phyloP scores from a whole-genome alignment of 2,329 filamentous ascomycete species.

The Colletotrichum simmondsii region DNA sequence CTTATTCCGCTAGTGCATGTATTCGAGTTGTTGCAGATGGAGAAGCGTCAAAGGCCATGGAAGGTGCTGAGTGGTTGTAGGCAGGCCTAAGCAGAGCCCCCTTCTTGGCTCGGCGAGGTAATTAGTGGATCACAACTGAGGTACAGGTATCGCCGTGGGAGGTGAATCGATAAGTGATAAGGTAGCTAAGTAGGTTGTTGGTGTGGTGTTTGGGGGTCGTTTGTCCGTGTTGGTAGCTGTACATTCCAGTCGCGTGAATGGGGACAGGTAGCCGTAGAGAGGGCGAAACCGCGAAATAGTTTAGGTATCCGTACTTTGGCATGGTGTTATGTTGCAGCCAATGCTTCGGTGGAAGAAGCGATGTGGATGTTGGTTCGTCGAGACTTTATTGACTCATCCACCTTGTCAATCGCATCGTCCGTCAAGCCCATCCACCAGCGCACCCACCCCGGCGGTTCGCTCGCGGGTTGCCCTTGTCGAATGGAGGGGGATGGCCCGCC shows the following conservation, averaged over 20 bases:
- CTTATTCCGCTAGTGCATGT: no score
- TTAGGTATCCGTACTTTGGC: not conserved
- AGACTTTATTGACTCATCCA: constrained; percentile 20
- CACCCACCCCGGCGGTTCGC: constrained; percentile 25
- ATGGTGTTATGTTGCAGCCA: constrained; percentile 3
- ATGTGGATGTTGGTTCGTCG: constrained; percentile 22
- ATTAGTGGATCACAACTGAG: not conserved
- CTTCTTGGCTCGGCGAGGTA: constrained; percentile 20
- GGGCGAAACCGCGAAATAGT: no score
- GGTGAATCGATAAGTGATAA: constrained; percentile 2
- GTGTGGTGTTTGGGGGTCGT: not conserved
- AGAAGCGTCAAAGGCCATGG: not conserved
- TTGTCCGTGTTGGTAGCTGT: not conserved
- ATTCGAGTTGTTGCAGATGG: not conserved
- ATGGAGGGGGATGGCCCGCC: constrained; percentile 14
- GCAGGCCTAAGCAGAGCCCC: constrained; percentile 13
- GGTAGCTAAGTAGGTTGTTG: not conserved
- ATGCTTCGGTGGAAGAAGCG: constrained; percentile 3
- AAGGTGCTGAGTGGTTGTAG: not conserved
- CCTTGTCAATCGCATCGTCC: constrained; percentile 3
- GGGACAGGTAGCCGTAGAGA: not conserved
- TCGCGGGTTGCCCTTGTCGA: not conserved
- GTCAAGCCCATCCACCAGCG: constrained; percentile 19
- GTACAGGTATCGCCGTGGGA: constrained; percentile 4
- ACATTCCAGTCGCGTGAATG: not conserved